These are phyloP conservation scores for Pichia paraexigua DNA, from an alignment of 805 yeast species.

Conservation along the genomic window DNA sequence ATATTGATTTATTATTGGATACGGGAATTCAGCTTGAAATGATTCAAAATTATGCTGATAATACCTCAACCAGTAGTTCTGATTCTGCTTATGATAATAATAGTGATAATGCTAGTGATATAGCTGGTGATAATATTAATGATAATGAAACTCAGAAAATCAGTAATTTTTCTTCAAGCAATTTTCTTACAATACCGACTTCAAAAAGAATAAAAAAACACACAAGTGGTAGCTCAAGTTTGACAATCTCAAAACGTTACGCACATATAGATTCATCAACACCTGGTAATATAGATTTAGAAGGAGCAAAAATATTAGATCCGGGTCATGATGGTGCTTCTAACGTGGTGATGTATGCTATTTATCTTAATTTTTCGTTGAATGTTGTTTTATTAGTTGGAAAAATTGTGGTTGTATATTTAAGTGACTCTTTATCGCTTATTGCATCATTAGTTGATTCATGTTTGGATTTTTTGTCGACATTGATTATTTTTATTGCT, in stretches of 20 bases:
- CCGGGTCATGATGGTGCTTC: constrained; percentile 35
- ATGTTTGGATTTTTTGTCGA: constrained; percentile 62
- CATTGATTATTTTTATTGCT: constrained; percentile 60
- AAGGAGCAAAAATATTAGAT: constrained; percentile 49
- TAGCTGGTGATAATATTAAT: background rate
- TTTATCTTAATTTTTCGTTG: constrained; percentile 52
- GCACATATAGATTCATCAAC: constrained; percentile 18
- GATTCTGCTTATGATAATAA: no score
- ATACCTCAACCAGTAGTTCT: constrained; percentile 20
- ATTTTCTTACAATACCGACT: background rate
- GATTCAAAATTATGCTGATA: constrained; percentile 49
- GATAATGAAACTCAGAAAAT: constrained; percentile 1
- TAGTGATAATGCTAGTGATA: constrained; percentile 6
- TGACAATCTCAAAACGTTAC: background rate
- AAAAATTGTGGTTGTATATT: constrained; percentile 49
- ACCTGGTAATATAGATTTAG: constrained; percentile 55
- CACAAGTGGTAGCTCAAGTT: background rate
- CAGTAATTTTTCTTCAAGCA: background rate
- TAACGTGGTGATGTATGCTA: constrained; percentile 44
- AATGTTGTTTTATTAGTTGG: constrained; percentile 54
- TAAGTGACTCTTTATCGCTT: constrained; percentile 66
- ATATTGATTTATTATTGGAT: constrained; percentile 59
- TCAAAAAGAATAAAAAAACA: background rate
- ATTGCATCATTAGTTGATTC: constrained; percentile 77
- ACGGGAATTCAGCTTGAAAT: constrained; percentile 61